Base-by-base conservation (phyloP, 1,284 basidiomycete genomes). In the Polyporus tsugae region DNA sequence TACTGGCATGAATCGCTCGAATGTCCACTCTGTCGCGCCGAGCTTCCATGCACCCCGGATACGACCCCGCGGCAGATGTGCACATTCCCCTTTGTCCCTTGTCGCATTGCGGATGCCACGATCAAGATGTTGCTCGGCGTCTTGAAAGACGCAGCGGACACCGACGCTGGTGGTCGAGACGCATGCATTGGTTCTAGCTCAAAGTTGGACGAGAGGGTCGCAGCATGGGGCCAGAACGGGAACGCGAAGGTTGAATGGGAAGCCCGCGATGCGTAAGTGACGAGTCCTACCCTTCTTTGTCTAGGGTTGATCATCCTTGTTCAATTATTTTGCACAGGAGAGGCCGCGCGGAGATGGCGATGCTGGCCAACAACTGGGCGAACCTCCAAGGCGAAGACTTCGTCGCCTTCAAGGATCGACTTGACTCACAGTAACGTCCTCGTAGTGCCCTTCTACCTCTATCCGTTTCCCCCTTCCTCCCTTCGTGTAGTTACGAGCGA, bases 1-100 rank as follows among this genome's bases (percentile, higher is more conserved):
- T 79, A 81, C 42, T 92, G 90, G 89, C 89, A 91, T 70, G 85
- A 89, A 72, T 77, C 82, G 7, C 87, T 91, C 49, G 86, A 88
- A 71, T 91, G 89, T 77, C 90, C 90, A 25, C 83, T 91, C 66
- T 91, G 90, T 76, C 87, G 89, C 73, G 83, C 82, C 63, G 70
- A 82, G 52, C 79, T 90, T 63, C 82, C 85, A 66, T 80, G 82
- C 62, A 86, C 86, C 1, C 84, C 85, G 36, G 84, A 87, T 71
- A 78, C 75, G 59, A 75, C 80, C 36, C 88, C 88, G 33, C 86
- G 88, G 22, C 76, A 81, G 53, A 77, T 80, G 49, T 78, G 80
- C 68, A 85, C 85, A 19, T 89, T 88, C 71, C 90, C 89, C 0
- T 91, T 91, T 76, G 82, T 85, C 44, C 88, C 88, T 35, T 89